These are phyloP conservation scores for Sedum album DNA, from an alignment of 164 flowering plant species.

Conservation along the genomic window DNA sequence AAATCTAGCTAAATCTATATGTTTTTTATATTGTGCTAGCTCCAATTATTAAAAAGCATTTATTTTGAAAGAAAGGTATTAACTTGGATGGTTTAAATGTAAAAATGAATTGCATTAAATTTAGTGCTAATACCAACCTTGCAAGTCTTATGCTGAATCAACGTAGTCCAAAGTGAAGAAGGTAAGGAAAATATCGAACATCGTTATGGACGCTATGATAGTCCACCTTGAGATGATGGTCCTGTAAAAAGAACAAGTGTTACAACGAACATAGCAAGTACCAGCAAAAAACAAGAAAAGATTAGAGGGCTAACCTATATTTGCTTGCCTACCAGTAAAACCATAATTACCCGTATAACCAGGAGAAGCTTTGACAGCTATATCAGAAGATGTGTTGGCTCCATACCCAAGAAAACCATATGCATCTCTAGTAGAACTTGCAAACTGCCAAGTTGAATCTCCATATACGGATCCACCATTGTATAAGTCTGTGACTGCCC, in stretches of 20 bases:
- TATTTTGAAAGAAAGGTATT: too few relatives aligned
- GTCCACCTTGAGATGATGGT: conserved; percentile 3
- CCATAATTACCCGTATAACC: conserved; percentile 47
- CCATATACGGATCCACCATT: conserved; percentile 15
- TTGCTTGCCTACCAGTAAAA: conserved; percentile 37
- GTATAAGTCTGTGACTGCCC: conserved; percentile 41
- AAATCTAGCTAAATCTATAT: too few relatives aligned
- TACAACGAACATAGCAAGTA: background rate
- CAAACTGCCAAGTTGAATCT: conserved; percentile 63
- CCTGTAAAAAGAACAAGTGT: background rate
- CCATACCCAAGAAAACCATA: conserved; percentile 48
- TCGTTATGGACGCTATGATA: background rate
- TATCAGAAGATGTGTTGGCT: conserved; percentile 29
- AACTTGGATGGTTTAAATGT: too few relatives aligned
- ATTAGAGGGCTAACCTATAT: conserved; percentile 34
- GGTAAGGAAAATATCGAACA: background rate
- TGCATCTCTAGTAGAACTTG: conserved; percentile 44
- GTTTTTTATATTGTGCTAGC: too few relatives aligned
- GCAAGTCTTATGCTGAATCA: too few relatives aligned
- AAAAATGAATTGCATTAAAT: background rate
- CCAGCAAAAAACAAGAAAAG: background rate
- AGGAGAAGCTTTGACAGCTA: conserved; percentile 29
- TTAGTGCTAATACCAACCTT: too few relatives aligned
- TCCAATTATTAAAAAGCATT: too few relatives aligned
- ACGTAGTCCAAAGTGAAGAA: background rate